phyloP scores from a whole-genome alignment of 441 rosid genomes.

The Gossypium schwendimanii region DNA sequence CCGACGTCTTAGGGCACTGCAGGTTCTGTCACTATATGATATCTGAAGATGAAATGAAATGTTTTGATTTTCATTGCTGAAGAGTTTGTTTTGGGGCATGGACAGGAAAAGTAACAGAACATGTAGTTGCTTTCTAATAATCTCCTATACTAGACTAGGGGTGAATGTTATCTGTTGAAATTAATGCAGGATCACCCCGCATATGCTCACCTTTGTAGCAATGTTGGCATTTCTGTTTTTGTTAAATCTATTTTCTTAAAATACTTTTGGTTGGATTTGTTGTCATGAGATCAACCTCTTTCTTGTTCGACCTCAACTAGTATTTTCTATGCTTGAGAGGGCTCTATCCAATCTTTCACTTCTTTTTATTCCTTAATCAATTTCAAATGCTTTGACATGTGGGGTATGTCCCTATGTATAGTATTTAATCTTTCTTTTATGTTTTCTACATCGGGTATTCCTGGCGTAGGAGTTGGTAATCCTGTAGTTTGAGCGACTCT shows the following conservation, averaged over 20 bases:
- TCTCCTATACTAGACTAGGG: not conserved
- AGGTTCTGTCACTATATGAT: not conserved
- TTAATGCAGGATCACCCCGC: not conserved
- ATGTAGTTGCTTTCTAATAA: not conserved
- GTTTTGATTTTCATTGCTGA: not conserved
- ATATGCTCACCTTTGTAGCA: not conserved
- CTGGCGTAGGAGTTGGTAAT: no score
- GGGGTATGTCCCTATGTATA: no score
- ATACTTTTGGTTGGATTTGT: not conserved
- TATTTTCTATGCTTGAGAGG: no score
- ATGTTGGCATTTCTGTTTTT: not conserved
- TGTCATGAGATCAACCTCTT: no score
- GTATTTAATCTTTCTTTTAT: no score
- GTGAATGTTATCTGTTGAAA: not conserved
- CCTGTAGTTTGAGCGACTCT: no score
- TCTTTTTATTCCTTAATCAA: not conserved
- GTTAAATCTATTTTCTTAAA: not conserved
- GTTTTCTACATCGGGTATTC: no score
- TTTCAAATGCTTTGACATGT: not conserved
- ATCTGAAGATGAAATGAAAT: no score
- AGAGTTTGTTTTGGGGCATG: not conserved
- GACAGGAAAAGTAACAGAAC: not conserved
- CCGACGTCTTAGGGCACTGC: constrained; percentile 13
- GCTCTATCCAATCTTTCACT: not conserved
- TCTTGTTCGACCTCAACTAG: no score